Percentiles rank a stretch among this genome's conserved stretches.
Conservation (phyloP, 2,329 filamentous ascomycete genomes). For the Phialemonium atrogriseum region DNA sequence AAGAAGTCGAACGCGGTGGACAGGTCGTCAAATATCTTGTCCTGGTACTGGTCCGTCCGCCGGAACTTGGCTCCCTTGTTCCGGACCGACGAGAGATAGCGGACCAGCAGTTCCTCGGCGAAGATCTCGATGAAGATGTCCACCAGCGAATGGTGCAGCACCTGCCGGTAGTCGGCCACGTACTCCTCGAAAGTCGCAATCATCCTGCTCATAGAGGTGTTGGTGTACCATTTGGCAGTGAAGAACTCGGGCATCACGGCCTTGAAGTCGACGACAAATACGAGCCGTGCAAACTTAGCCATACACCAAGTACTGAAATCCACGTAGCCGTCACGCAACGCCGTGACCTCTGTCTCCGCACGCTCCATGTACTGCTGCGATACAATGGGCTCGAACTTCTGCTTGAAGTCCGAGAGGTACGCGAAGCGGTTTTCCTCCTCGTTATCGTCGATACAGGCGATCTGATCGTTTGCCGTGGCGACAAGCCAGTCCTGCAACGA, state of each 20-base stretch:
- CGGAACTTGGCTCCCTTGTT: conserved; percentile 89
- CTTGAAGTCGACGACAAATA: conserved; percentile 86
- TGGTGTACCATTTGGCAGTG: conserved; percentile 79
- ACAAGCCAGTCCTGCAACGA: conserved; percentile 92
- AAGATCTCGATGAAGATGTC: conserved; percentile 94
- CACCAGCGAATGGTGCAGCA: conserved; percentile 77
- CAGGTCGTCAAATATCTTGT: conserved; percentile 91
- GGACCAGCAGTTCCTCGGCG: conserved; percentile 79
- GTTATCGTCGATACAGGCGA: conserved; percentile 93
- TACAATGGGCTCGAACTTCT: conserved; percentile 74
- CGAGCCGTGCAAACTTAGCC: conserved; percentile 72
- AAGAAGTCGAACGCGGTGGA: conserved; percentile 88
- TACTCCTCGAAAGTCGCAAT: conserved; percentile 94
- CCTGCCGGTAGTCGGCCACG: conserved; percentile 73
- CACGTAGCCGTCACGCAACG: conserved; percentile 83
- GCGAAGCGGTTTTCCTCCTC: conserved; percentile 66
- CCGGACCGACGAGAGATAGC: conserved; percentile 75
- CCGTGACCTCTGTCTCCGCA: conserved; percentile 62
- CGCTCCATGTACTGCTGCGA: conserved; percentile 72
- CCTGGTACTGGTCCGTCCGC: conserved; percentile 76
- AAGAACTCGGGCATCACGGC: conserved; percentile 83
- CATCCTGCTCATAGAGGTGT: conserved; percentile 86
- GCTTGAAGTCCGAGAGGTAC: conserved; percentile 79
- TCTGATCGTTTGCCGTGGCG: conserved; percentile 95
- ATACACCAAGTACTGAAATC: conserved; percentile 93